Base-by-base conservation (phyloP, 2,329 filamentous ascomycete species). In the Clonostachys rosea region DNA sequence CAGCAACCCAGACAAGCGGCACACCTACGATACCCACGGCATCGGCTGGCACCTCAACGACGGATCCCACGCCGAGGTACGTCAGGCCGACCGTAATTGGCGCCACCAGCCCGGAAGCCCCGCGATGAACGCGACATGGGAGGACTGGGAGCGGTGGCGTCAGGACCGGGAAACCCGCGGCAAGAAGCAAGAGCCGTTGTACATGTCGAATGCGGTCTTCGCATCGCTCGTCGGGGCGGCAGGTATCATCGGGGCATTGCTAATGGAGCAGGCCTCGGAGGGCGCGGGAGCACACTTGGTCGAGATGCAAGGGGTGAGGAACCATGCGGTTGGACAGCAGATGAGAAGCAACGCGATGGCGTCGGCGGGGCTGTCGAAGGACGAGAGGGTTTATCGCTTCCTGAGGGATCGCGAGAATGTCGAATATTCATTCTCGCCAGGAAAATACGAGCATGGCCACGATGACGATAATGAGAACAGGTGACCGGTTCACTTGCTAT, bases 121-220 rank as follows among this genome's bases (percentile, higher is more conserved):
- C 12, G 76, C 75, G 44, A 68, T 69, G 56, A 97, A 97, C 63
- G 94, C 90, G 1, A 97, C 94, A 0, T 99, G 94, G 94, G 94
- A 99, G 63, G 94, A 99, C 64, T 96, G 91, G 91, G 89, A 96
- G 69, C 77, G 76, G 41, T 95, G 87, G 84, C 79, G 88, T 56
- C 73, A 81, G 34, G 64, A 74, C 64, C 61, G 73, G 59, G 46
- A 46, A 5, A 34, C 36, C 4, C 42, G 30, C 11, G 18, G 39
- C 33, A 40, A 41, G 9, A 16, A 36, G 35, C 45, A 37, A 16
- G 18, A 13, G 14, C 42, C 35, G 12, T 56, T 84, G 45, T 87
- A 83, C 65, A 83, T 92, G 68, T 88, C 86, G 49, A 95, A 96
- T 59, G 81, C 83, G 40, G 77, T 83, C 12, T 97, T 97, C 60